Base-by-base conservation (phyloP, 306 rosid genomes). In the Trichosanthes cucumerina region DNA sequence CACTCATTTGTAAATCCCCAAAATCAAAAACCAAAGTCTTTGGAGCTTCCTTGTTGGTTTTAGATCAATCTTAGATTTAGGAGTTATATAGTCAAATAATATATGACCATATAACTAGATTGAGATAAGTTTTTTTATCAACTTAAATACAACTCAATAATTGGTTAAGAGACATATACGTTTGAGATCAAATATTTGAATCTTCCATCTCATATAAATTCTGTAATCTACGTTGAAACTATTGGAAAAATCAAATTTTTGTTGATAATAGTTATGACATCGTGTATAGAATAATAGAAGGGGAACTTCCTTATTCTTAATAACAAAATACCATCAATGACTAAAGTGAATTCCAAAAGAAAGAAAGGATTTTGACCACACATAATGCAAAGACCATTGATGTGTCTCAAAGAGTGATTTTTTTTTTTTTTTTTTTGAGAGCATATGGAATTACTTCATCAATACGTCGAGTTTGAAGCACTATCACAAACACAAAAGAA, bases 381-480 rank as follows among this genome's bases (percentile, higher is more conserved):
- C 75, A 68, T 39, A 11, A n/a, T 12, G 2, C 52, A 68, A 68
- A 68, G 31, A 23, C 6, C 44, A 3, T 21, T 68, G 75, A 41
- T 68, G 33, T 41, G 33, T 41, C 53, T 68, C 53, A 68, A 68
- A 68, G 19, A 10, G 9, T 26, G 49, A 34, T 31, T 10, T 66
- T 66, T 62, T 36, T 66, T 50, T 23, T 34, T 31, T 10, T 66
- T 66, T 62, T 36, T 66, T 50, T 23, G 9, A 68, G 1, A 41
- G 75, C 75, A 10, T 41, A n/a, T 68, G 75, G 75, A 68, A 68
- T 68, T 68, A 39, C 75, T 68, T 68, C 75, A 39, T 0, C 52
- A 39, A 11, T 68, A 68, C 75, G 75, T 41, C 33, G 49, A 68
- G 34, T 23, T 68, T 39, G 34, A 66, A 68, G 75, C 52, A 68